These are phyloP conservation scores for Talaromyces pinophilus DNA, from an alignment of 2,329 filamentous ascomycete genomes.

Conservation along the genomic window DNA sequence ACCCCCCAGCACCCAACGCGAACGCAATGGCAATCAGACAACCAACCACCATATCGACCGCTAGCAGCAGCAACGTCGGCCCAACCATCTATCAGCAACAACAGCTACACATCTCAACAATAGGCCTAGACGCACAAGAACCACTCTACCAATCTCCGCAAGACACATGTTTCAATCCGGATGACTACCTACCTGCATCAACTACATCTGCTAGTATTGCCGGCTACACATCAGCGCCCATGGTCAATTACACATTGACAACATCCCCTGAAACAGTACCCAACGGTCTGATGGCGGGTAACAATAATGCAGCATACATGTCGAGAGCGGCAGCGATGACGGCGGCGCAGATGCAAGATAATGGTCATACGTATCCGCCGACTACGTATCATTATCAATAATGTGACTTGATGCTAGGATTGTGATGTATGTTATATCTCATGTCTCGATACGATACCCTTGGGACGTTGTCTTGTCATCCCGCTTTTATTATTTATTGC, in stretches of 20 bases:
- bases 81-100: not conserved
- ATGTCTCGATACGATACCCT: not conserved
- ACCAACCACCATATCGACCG: conserved; percentile 8
- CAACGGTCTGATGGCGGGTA: not conserved
- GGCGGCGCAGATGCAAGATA: conserved; percentile 1
- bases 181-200: conserved; percentile 24
- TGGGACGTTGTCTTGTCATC: not conserved
- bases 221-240: conserved; percentile 19
- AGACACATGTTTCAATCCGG: conserved; percentile 27
- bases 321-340: not conserved
- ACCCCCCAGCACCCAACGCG: conserved; percentile 28
- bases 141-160: conserved; percentile 32
- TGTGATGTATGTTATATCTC: not conserved
- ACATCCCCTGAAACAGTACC: conserved; percentile 13
- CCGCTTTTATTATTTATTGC: too few species aligned
- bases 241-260: conserved; percentile 19
- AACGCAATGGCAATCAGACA: conserved; percentile 14
- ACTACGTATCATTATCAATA: not conserved
- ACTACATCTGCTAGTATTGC: not conserved
- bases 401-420: too few species aligned
- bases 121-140: conserved; percentile 29
- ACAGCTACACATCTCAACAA: conserved; percentile 28
- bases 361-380: not conserved
- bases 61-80: not conserved
- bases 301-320: not conserved